Percentiles rank a stretch among this genome's conserved stretches.
These are phyloP conservation scores for Carpinus viminea DNA, from an alignment of 306 rosid genomes.

Conservation along the genomic window DNA sequence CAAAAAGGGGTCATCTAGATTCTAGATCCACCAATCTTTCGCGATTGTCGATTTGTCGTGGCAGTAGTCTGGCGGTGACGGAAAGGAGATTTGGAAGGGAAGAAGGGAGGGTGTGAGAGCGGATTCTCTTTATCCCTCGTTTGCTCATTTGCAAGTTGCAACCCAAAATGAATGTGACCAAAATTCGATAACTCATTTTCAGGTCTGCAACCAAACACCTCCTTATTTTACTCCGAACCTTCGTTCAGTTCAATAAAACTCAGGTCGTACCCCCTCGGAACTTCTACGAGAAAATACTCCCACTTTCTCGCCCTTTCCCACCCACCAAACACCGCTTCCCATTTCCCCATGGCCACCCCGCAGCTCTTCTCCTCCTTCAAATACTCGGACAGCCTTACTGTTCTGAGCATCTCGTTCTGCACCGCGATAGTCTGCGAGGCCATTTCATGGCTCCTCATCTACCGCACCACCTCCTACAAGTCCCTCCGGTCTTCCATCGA, in stretches of 20 bases:
- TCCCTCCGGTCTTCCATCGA: constrained; percentile 94
- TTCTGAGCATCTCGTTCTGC: constrained; percentile 89
- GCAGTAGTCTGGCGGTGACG: constrained; percentile 25
- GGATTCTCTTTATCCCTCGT: constrained; percentile 38
- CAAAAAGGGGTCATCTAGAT: constrained; percentile 17
- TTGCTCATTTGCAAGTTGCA: constrained; percentile 40
- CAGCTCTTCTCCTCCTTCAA: constrained; percentile 57
- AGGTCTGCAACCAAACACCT: no score
- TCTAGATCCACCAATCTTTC: constrained; percentile 50
- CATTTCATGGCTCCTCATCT: constrained; percentile 93
- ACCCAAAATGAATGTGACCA: no score
- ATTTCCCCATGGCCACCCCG: constrained; percentile 38
- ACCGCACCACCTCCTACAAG: constrained; percentile 94
- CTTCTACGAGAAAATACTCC: background rate
- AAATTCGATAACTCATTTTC: no score
- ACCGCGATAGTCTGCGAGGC: constrained; percentile 93
- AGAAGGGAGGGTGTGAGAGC: constrained; percentile 30
- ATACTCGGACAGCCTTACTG: constrained; percentile 81
- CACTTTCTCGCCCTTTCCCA: constrained; percentile 18
- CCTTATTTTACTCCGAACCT: no score
- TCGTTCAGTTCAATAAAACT: background rate
- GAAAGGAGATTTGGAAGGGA: background rate
- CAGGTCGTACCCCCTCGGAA: background rate
- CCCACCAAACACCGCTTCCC: background rate
- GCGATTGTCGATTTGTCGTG: constrained; percentile 48